Base-by-base conservation (phyloP, 768 basidiomycete genomes). In the Xanthoconium purpureum region DNA sequence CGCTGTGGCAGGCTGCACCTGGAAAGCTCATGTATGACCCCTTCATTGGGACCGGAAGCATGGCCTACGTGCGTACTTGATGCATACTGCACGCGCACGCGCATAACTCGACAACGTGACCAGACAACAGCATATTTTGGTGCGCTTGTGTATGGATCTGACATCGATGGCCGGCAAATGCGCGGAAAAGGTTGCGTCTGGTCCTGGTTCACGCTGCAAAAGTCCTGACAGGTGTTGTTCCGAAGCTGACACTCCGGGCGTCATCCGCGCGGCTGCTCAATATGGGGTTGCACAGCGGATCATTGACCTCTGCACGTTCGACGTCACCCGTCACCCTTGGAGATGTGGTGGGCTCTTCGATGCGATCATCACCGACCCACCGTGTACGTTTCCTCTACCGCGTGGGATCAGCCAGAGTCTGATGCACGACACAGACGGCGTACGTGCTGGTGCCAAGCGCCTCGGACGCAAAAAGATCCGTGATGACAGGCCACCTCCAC, bases 121-220 rank as follows among this genome's bases (percentile, higher is more conserved):
- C 66, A 94, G 91, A 91, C 94, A 0, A 80, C 83, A 3, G 91
- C 94, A 0, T 80, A 92, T 65, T 98, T 95, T 62, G 97, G 97
- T 3, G 88, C 94, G 1, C 71, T 84, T 29, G 83, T 94, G 1
- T 85, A 90, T 53, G 97, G 96, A 17, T 94, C 92, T 17, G 97
- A 98, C 69, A 98, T 99, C 47, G 96, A 98, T 66, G 97, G 97
- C 0, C 80, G 97, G 40, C 96, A 98, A 68, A 95, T 98, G 89
- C 79, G 94, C 57, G 97, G 97, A 17, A 96, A 92, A 80, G 82
- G 94, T 88, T 60, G 51, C 3, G 29, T 36, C 20, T 12, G 12
- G 33, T 35, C 12, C 24, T 49, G 7, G 24, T 47, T 36, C 46
- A 24, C 18, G 10, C 24, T 24, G 24, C 24, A 24, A 8, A 17